These are phyloP conservation scores for Gonium pectorale DNA, from an alignment of 139 green algal genomes.

Conservation along the genomic window DNA sequence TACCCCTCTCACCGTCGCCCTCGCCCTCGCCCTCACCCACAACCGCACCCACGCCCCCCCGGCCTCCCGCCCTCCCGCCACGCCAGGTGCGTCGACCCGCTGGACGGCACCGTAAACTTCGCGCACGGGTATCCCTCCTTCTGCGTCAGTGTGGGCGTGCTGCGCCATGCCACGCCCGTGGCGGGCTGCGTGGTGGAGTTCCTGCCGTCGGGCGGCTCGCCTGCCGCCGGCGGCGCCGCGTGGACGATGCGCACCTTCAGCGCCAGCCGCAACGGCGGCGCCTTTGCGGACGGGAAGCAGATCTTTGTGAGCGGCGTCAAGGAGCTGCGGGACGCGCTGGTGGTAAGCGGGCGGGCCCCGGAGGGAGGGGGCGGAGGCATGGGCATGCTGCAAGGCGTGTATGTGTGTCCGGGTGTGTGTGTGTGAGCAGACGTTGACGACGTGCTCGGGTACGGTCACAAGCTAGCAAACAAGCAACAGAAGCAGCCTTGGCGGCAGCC, in stretches of 20 bases:
- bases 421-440: too few species aligned
- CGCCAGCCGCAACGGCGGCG: slow-evolving; percentile 71
- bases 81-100: slow-evolving; percentile 88
- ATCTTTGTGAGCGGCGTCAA: slow-evolving; percentile 66
- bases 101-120: slow-evolving; percentile 94
- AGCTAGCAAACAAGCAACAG: too few species aligned
- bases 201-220: slow-evolving; percentile 40
- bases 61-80: background rate
- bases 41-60: background rate
- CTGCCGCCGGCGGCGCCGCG: slow-evolving; percentile 59
- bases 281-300: slow-evolving; percentile 76
- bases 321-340: slow-evolving; percentile 64
- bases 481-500: too few species aligned
- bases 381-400: background rate
- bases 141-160: slow-evolving; percentile 78
- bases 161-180: slow-evolving; percentile 75
- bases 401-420: too few species aligned
- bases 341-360: slow-evolving; percentile 65
- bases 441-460: too few species aligned
- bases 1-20: background rate
- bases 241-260: slow-evolving; percentile 85
- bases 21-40: background rate
- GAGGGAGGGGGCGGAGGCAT: background rate
- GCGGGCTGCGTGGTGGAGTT: slow-evolving; percentile 84
- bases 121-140: slow-evolving; percentile 80